These are phyloP conservation scores for Xylaria palmicola DNA, from an alignment of 495 filamentous ascomycete species.

Conservation along the genomic window DNA sequence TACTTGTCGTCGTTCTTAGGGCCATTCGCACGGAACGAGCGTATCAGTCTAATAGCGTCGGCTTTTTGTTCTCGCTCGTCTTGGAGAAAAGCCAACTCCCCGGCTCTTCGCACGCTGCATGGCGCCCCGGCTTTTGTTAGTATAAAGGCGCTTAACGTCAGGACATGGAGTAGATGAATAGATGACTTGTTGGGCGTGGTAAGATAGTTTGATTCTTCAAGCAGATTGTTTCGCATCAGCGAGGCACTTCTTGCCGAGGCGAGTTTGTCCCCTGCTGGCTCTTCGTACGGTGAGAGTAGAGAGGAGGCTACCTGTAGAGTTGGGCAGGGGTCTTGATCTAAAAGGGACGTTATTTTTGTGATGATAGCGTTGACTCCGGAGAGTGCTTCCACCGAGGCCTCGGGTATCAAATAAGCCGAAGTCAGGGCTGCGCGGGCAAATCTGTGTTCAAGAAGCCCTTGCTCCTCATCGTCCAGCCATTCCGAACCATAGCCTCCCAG, in stretches of 20 bases:
- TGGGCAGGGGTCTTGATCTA: slow-evolving; percentile 55
- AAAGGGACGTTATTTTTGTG: slow-evolving; percentile 56
- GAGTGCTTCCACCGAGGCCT: slow-evolving; percentile 57
- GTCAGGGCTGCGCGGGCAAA: slow-evolving; percentile 76
- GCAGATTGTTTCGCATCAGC: slow-evolving; percentile 54
- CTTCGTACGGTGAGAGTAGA: slow-evolving; percentile 41
- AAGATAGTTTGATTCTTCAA: slow-evolving; percentile 61
- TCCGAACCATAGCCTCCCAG: slow-evolving; percentile 64
- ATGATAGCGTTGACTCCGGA: slow-evolving; percentile 63
- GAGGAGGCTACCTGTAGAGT: slow-evolving; percentile 44
- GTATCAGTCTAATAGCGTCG: slow-evolving; percentile 63
- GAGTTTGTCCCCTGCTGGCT: slow-evolving; percentile 28
- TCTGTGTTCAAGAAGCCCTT: slow-evolving; percentile 52
- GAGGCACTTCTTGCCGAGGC: slow-evolving; percentile 39
- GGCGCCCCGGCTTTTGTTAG: slow-evolving; percentile 60
- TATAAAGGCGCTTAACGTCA: slow-evolving; percentile 67
- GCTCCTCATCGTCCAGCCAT: slow-evolving; percentile 53
- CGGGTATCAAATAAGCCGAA: slow-evolving; percentile 66
- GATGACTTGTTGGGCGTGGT: slow-evolving; percentile 64
- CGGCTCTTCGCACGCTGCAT: slow-evolving; percentile 58
- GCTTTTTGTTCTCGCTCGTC: slow-evolving; percentile 64
- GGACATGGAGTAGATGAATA: slow-evolving; percentile 61
- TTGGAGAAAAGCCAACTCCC: slow-evolving; percentile 56
- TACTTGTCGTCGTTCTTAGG: slow-evolving; percentile 60
- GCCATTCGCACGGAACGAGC: slow-evolving; percentile 47